phyloP scores from a whole-genome alignment of 805 yeast genomes.

The Candida arabinofermentans region DNA sequence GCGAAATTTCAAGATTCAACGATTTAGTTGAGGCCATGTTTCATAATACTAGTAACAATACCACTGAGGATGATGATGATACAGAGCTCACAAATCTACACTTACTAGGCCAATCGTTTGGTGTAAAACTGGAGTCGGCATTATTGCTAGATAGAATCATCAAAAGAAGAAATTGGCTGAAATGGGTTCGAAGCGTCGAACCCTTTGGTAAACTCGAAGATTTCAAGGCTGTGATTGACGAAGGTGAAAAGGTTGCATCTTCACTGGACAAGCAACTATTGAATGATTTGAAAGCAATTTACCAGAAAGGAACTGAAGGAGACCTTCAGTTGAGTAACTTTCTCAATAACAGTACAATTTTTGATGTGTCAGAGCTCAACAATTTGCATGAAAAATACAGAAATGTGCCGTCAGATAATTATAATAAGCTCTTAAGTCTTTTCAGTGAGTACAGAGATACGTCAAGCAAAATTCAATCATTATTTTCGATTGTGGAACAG shows the following conservation, averaged over 20 bases:
- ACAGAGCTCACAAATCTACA: slow-evolving; percentile 52
- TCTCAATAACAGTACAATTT: neutral
- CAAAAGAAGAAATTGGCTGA: slow-evolving; percentile 37
- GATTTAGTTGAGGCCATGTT: slow-evolving; percentile 40
- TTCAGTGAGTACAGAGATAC: neutral
- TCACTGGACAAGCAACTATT: slow-evolving; percentile 13
- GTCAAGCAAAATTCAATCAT: neutral
- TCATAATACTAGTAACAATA: slow-evolving; percentile 18
- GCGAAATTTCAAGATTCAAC: slow-evolving; percentile 50
- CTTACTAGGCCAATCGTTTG: slow-evolving; percentile 56
- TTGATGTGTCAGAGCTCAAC: slow-evolving; percentile 7
- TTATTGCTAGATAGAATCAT: slow-evolving; percentile 37
- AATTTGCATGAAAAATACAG: slow-evolving; percentile 9
- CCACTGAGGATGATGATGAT: slow-evolving; percentile 15
- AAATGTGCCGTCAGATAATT: slow-evolving; percentile 12
- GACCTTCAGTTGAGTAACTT: slow-evolving; percentile 8
- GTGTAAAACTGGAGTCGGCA: slow-evolving; percentile 48
- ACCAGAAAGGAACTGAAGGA: slow-evolving; percentile 11
- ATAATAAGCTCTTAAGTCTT: neutral
- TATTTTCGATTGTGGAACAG: neutral
- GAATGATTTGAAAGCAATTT: slow-evolving; percentile 9
- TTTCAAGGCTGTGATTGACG: slow-evolving; percentile 18
- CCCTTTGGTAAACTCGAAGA: slow-evolving; percentile 22
- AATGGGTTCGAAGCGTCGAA: slow-evolving; percentile 19
- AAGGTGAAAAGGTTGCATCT: slow-evolving; percentile 20